Evolutionary conservation across 2,329 filamentous ascomycete species (phyloP).

Genomic region (Diaporthe sp.): DNA sequence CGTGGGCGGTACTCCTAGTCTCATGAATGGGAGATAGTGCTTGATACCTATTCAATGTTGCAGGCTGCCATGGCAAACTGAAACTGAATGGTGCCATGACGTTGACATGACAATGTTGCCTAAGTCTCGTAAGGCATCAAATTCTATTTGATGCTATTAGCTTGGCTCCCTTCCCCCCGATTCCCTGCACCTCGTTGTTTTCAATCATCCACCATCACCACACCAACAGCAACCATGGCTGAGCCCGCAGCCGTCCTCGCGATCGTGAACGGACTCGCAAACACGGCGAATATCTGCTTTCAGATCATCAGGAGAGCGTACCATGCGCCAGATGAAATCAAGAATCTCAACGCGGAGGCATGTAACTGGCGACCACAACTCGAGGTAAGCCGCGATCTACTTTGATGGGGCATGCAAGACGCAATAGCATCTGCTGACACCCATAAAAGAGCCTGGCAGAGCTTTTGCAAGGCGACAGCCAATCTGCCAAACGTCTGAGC

Average conservation of each 20-base stretch:
- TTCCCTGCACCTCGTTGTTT: not conserved
- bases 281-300: not conserved
- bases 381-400: not conserved
- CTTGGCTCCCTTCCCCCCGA: not conserved
- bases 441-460: not conserved
- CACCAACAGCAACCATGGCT: not conserved
- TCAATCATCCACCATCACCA: not conserved
- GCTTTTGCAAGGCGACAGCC: not conserved
- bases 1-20: too few species aligned
- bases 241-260: not conserved
- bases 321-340: not conserved
- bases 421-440: not conserved
- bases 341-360: not conserved
- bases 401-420: too few species aligned
- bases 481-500: not conserved
- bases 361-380: slow-evolving; percentile 1
- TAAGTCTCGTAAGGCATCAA: too few species aligned
- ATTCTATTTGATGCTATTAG: not conserved
- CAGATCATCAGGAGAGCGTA: not conserved
- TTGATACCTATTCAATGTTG: not conserved
- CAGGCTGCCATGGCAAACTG: not conserved
- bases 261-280: not conserved
- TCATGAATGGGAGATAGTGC: not conserved
- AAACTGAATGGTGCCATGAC: not conserved
- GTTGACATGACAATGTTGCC: not conserved